Evolutionary conservation across 805 yeast genomes (phyloP), one percentile per base, ranked within the genome.

Genomic region (Barnettozyma vustinii): DNA sequence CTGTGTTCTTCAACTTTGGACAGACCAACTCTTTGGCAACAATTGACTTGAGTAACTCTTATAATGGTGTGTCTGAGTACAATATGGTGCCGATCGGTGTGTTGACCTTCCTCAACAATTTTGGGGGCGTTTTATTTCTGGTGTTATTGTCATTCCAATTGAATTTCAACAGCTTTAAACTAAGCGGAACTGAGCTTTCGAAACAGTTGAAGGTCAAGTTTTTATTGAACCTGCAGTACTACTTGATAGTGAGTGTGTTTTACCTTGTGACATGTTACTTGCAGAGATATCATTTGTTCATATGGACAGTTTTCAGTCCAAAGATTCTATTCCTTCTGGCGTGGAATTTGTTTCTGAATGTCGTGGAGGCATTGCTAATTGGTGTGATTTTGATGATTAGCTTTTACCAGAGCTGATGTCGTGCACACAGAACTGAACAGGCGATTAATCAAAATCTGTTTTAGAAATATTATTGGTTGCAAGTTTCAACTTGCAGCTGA

Each of bases 261-360:
- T 74, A 89, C 45, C 62, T 87, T 40, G 68, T 71, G 0, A 84
- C 97, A 13, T 94, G 98, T 63, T 74, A 76, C 45, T 71, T 77
- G 19, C 73, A 91, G 56, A 74, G 96, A 56, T 86, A 83, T 60
- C 99, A 94, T 64, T 71, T 94, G 49, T 94, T 94, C 63, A 86
- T 94, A 9, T 94, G 99, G 99, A 91, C 98, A 2, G 99, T 94
- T 8, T 94, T 94, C 69, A 87, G 96, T 45, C 99, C 99, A 1
- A 92, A 91, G 60, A 64, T 94, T 5, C 74, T 95, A 33, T 94
- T 84, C 63, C 83, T 84, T 55, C 79, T 81, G 2, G 81, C 83
- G 3, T 94, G 98, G 98, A 69, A 76, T 30, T 48, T 78, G 4
- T 69, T 80, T 41, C 70, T 81, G 73, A 66, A 65, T 57, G 40